Base-by-base conservation (phyloP, 164 flowering plant species). In the Hamamelis virginiana region DNA sequence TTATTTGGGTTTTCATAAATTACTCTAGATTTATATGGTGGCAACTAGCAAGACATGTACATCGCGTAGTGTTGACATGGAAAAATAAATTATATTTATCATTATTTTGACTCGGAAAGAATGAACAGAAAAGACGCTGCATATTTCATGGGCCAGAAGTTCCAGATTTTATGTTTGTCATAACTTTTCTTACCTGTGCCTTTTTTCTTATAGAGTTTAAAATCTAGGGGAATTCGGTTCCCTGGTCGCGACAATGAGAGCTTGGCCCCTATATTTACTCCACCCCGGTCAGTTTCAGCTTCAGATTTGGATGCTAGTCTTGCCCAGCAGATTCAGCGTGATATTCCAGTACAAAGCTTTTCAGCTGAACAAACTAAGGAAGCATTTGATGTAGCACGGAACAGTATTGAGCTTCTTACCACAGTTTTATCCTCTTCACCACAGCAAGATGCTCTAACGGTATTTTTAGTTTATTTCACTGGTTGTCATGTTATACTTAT, bases 181-280 rank as follows among this genome's bases (percentile, higher is more conserved):
- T 11, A 9, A 19, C 21, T 12, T 59, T 10, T 64, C 47, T 60
- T 11, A 19, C 22, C 62, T 66, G 19, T 68, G 43, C 18, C 18
- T 47, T 48, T 77, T 26, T 66, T 3, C 68, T 47, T 27, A 45
- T 65, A 94, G 98, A 91, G 98, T 72, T 80, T 92, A 76, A 91
- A 78, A 77, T 88, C 94, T 5, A 87, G 98, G 68, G 97, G 98
- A 9, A 76, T 94, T 72, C 83, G 97, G 51, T 94, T 94, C 73
- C 97, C 98, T 67, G 97, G 96, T 26, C 91, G 97, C 25, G 98
- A 91, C 75, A 79, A 83, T 71, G 98, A 92, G 83, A 95, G 97
- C 73, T 79, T 95, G 84, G 97, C 87, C 44, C 97, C 97, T 6
- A 89, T 95, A 51, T 89, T 95, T 67, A 92, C 99, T 50, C 97